A percentile compares a stretch with the other conserved stretches of the same genome.
Conservation (phyloP, 371 early-diverging fungal genomes). For the Mortierella sp. region DNA sequence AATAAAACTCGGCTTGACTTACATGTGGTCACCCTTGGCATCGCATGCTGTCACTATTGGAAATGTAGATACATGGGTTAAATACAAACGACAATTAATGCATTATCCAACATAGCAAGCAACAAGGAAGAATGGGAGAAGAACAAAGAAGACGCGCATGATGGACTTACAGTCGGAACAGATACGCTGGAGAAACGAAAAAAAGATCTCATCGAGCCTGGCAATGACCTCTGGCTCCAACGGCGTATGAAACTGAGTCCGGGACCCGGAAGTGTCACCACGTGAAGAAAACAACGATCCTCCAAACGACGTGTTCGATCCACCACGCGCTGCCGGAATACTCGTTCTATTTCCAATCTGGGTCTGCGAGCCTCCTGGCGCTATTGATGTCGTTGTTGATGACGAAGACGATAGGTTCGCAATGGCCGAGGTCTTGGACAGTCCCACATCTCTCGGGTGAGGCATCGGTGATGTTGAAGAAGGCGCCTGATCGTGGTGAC, state of each 20-base stretch:
- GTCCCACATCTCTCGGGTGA: background rate
- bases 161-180: constrained; percentile 71
- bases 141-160: background rate
- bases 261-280: constrained; percentile 26
- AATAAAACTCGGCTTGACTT: constrained; percentile 32
- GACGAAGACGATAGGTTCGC: background rate
- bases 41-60: constrained; percentile 71
- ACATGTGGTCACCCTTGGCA: constrained; percentile 73
- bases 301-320: constrained; percentile 5
- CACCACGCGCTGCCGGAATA: background rate
- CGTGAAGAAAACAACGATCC: constrained; percentile 22
- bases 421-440: background rate
- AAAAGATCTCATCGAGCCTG: constrained; percentile 69
- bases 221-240: constrained; percentile 63
- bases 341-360: background rate
- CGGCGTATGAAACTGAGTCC: constrained; percentile 62
- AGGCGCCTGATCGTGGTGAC: background rate
- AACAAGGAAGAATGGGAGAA: background rate
- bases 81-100: background rate
- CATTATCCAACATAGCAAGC: background rate
- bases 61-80: background rate
- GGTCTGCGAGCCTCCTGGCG: background rate
- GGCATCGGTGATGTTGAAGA: background rate
- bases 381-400: background rate
- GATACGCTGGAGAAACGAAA: constrained; percentile 68